A percentile compares a stretch with the other conserved stretches of the same genome.
Evolutionary conservation across 225 moss, liverwort and hornwort genomes (phyloP).

Genomic region (Sphagnum tenellum): DNA sequence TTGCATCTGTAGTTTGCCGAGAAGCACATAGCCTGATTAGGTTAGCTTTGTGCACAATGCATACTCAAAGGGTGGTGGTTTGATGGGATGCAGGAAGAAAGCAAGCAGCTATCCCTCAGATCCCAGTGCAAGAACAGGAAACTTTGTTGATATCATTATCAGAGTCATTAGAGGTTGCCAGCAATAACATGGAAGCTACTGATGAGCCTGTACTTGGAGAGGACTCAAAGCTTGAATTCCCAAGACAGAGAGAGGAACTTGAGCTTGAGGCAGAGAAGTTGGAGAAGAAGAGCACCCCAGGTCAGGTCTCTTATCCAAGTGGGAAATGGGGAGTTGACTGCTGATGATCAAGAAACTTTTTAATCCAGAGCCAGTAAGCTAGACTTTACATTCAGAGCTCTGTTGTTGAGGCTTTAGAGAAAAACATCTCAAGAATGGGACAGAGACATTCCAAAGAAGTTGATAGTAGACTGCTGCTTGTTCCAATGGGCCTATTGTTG

Average conservation of each 20-base stretch:
- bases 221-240: slow-evolving; percentile 4
- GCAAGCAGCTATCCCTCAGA: neutral
- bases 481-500: no score
- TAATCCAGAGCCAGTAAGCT: neutral
- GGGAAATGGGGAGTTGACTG: slow-evolving; percentile 1
- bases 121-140: slow-evolving; percentile 6
- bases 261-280: neutral
- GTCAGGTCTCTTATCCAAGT: slow-evolving; percentile 5
- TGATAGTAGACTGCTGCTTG: no score
- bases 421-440: no score
- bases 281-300: slow-evolving; percentile 1
- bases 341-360: slow-evolving; percentile 7
- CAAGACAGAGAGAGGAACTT: neutral
- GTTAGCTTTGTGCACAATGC: no score
- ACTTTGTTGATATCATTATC: neutral
- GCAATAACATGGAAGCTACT: slow-evolving; percentile 9
- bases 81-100: no score
- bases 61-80: no score
- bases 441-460: no score
- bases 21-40: neutral
- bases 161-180: slow-evolving; percentile 5
- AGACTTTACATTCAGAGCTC: no score
- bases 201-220: slow-evolving; percentile 12
- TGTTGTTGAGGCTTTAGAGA: no score
- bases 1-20: neutral